phyloP scores from a whole-genome alignment of 345 rosid species.

The Citrus trifoliata region DNA sequence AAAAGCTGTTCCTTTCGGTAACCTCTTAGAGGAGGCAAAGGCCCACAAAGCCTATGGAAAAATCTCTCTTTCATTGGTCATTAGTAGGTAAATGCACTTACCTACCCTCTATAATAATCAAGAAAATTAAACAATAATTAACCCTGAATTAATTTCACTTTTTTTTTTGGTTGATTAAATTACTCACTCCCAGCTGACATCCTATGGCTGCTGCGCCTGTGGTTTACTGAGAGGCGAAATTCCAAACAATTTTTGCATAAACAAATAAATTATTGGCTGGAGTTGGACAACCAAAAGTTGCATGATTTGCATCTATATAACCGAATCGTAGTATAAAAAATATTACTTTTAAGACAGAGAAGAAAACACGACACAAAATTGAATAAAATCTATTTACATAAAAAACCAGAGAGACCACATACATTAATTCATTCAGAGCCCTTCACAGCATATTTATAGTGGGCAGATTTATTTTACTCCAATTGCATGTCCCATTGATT shows the following conservation, averaged over 20 bases:
- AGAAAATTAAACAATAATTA: too few relatives aligned
- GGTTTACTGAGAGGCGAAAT: too few relatives aligned
- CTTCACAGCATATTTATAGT: neutral
- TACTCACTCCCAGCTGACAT: neutral
- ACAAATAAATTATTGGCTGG: neutral
- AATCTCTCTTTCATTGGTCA: neutral
- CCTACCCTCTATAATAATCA: too few relatives aligned
- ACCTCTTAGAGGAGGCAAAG: neutral
- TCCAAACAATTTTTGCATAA: neutral
- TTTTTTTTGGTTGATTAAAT: neutral
- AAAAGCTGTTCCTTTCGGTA: neutral
- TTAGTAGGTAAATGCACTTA: neutral
- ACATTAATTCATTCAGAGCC: neutral
- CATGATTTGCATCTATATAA: neutral
- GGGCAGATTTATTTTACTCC: constrained; percentile 4
- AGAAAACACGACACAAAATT: neutral
- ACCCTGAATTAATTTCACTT: neutral
- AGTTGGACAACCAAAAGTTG: neutral
- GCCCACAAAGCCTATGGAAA: neutral
- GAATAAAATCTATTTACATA: neutral
- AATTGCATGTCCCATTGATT: neutral
- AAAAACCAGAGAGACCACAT: neutral
- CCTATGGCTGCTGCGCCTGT: too few relatives aligned
- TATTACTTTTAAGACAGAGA: neutral
- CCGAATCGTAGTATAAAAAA: neutral